A percentile compares a stretch with the other conserved stretches of the same genome.
phyloP scores from a whole-genome alignment of 2,329 filamentous ascomycete genomes.

The Fusarium sp. region DNA sequence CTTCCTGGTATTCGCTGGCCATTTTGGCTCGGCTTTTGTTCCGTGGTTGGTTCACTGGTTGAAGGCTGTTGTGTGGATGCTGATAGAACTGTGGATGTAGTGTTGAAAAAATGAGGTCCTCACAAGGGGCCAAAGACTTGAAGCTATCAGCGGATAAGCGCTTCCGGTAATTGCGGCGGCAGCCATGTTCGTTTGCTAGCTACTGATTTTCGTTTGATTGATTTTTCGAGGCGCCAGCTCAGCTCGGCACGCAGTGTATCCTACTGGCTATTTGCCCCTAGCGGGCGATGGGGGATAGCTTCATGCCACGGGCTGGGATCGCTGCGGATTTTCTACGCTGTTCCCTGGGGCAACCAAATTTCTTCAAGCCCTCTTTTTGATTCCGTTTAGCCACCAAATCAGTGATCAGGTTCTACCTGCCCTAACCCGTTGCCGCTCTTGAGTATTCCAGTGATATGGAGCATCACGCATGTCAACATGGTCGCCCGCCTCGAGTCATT shows the following conservation, averaged over 20 bases:
- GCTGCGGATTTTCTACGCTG: not conserved
- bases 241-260: not conserved
- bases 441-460: not conserved
- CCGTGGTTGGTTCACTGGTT: not conserved
- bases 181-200: not conserved
- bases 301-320: not conserved
- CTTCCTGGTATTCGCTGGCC: not conserved
- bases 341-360: not conserved
- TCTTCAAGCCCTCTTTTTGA: not conserved
- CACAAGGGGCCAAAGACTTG: not conserved
- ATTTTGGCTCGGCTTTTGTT: not conserved
- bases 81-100: not conserved
- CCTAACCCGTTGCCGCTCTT: not conserved
- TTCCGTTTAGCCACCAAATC: not conserved
- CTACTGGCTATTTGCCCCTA: not conserved
- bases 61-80: not conserved
- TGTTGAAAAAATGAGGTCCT: not conserved
- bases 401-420: not conserved
- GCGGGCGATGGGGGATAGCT: not conserved
- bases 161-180: too few relatives aligned
- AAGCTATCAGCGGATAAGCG: not conserved
- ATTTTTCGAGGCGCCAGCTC: not conserved
- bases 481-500: not conserved
- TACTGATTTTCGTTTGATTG: not conserved
- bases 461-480: not conserved